Conservation (phyloP, 2,329 filamentous ascomycete species). For the Cytospora piceae region DNA sequence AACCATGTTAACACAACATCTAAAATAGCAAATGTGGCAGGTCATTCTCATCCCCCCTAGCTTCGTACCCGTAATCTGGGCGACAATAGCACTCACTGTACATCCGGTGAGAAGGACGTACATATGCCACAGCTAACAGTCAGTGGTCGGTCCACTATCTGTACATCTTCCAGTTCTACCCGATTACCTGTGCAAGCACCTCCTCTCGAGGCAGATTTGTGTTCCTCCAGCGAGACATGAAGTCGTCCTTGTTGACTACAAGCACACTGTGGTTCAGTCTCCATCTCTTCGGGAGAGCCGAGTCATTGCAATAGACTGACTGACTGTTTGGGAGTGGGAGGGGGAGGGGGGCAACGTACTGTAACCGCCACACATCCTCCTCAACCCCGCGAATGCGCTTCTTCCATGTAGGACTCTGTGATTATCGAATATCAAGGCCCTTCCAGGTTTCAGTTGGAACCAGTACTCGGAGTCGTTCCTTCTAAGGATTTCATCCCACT, state of each 20-base stretch:
- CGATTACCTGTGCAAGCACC: conserved; percentile 44
- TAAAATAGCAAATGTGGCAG: not conserved
- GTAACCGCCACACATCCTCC: conserved; percentile 90
- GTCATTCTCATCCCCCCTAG: not conserved
- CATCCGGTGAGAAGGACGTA: too few species aligned
- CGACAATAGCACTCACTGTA: not conserved
- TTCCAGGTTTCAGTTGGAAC: conserved; percentile 81
- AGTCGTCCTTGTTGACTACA: conserved; percentile 79
- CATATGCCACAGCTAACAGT: not conserved
- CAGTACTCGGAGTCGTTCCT: conserved; percentile 71
- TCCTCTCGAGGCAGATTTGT: conserved; percentile 63
- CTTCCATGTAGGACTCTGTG: conserved; percentile 92
- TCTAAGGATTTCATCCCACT: conserved; percentile 72
- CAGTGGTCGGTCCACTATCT: not conserved
- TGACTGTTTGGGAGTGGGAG: not conserved
- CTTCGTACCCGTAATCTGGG: not conserved
- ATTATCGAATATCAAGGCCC: conserved; percentile 87
- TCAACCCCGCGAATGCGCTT: conserved; percentile 77
- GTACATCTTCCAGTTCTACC: conserved; percentile 51
- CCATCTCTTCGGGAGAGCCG: not conserved
- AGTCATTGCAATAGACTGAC: too few species aligned
- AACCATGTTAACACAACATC: not conserved
- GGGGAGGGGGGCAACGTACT: conserved; percentile 58
- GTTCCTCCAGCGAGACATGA: conserved; percentile 73
- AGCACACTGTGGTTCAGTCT: conserved; percentile 29